These are phyloP conservation scores for Elsinoe ampelina DNA, from an alignment of 2,329 filamentous ascomycete species.

Conservation along the genomic window DNA sequence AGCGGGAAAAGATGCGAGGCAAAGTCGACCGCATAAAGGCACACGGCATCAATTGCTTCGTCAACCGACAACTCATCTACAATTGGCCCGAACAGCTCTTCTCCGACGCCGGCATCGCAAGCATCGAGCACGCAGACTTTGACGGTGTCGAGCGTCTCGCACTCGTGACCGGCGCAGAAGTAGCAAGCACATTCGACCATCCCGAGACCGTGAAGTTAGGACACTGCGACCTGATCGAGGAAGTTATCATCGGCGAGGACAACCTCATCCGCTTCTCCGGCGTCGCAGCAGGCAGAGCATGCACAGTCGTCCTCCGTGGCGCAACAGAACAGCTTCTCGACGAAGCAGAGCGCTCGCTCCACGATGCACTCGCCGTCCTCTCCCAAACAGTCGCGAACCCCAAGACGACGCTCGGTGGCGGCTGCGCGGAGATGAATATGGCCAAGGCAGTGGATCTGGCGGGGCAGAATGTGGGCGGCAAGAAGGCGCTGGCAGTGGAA, in stretches of 20 bases:
- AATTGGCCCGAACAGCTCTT: conserved; percentile 99
- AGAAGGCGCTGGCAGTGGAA: conserved; percentile 89
- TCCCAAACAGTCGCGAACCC: conserved; percentile 96
- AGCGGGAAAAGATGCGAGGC: conserved; percentile 98
- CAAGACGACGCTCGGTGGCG: conserved; percentile 85
- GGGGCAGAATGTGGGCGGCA: conserved; percentile 88
- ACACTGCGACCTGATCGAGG: conserved; percentile 89
- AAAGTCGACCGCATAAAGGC: conserved; percentile 99
- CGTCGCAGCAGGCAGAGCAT: conserved; percentile 85
- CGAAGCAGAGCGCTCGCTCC: conserved; percentile 89
- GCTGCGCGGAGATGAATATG: conserved; percentile 98
- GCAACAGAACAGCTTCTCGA: conserved; percentile 95
- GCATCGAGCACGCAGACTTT: conserved; percentile 97
- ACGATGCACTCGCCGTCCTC: conserved; percentile 90
- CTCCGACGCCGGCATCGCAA: conserved; percentile 93
- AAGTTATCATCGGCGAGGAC: conserved; percentile 97
- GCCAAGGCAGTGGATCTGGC: conserved; percentile 92
- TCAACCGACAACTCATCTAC: conserved; percentile 98
- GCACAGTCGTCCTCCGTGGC: conserved; percentile 91
- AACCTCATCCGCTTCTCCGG: conserved; percentile 96
- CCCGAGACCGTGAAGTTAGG: conserved; percentile 95
- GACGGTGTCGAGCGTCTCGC: conserved; percentile 94
- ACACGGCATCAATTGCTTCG: conserved; percentile 99
- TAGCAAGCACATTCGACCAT: conserved; percentile 95
- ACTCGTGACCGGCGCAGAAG: conserved; percentile 92